Conservation (phyloP, 2,329 filamentous ascomycete genomes). For the Claviceps sp. region DNA sequence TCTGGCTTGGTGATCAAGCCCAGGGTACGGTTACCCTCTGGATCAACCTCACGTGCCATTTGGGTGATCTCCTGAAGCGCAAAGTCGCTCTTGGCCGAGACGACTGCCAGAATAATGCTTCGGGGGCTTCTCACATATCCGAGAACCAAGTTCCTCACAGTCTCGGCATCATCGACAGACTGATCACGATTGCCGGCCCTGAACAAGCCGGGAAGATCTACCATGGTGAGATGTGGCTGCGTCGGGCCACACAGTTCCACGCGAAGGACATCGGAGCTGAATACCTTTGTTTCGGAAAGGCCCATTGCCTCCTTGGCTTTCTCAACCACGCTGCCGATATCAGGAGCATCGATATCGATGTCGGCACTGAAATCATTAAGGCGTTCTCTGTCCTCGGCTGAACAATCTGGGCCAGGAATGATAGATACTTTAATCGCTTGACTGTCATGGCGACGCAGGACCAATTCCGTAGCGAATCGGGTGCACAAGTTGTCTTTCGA, state of each 20-base stretch:
- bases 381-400: constrained; percentile 12
- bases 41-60: constrained; percentile 2
- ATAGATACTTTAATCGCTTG: constrained; percentile 20
- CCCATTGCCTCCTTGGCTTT: constrained; percentile 7
- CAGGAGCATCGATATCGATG: constrained; percentile 1
- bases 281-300: constrained; percentile 13
- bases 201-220: constrained; percentile 44
- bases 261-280: constrained; percentile 31
- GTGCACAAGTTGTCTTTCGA: constrained; percentile 46
- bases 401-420: constrained; percentile 17
- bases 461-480: constrained; percentile 47
- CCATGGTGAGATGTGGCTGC: constrained; percentile 39
- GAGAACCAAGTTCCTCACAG: constrained; percentile 24
- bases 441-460: constrained; percentile 32
- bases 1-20: constrained; percentile 47
- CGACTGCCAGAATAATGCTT: constrained; percentile 46
- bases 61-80: constrained; percentile 37
- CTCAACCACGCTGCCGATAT: constrained; percentile 5
- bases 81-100: constrained; percentile 41
- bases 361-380: constrained; percentile 2
- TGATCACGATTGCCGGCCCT: constrained; percentile 30
- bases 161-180: constrained; percentile 18
- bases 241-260: constrained; percentile 34
- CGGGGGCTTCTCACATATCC: constrained; percentile 41
- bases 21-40: constrained; percentile 28